Percentiles rank a stretch among this genome's conserved stretches.
Conservation (phyloP, 176 grass and related monocot species). For the Eleusine indica region DNA sequence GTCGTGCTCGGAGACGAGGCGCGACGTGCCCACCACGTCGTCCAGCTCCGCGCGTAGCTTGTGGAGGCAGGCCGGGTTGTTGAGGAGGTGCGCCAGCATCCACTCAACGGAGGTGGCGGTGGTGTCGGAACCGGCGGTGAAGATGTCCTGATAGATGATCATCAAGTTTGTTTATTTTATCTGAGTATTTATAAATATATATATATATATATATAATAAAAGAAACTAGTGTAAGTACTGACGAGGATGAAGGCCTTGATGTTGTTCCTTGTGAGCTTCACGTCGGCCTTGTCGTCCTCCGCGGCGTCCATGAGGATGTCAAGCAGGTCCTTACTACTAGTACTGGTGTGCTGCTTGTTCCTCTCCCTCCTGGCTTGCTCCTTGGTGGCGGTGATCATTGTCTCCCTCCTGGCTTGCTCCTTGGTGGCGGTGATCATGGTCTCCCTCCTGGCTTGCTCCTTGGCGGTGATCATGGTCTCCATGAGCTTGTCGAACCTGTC, state of each 20-base stretch:
- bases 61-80: conserved; percentile 37
- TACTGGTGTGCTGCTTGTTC: too few species aligned
- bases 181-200: too few species aligned
- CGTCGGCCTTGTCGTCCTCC: conserved; percentile 44
- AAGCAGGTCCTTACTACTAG: conserved; percentile 46
- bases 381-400: too few species aligned
- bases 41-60: conserved; percentile 50
- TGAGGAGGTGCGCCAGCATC: conserved; percentile 56
- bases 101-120: conserved; percentile 57
- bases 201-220: too few species aligned
- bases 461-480: conserved; percentile 46
- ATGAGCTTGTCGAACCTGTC: conserved; percentile 56
- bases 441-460: conserved; percentile 31
- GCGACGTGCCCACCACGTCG: conserved; percentile 35
- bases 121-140: conserved; percentile 57
- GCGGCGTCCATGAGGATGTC: conserved; percentile 64
- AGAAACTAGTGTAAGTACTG: neutral
- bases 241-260: conserved; percentile 74
- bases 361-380: too few species aligned
- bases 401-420: too few species aligned
- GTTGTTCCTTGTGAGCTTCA: conserved; percentile 65
- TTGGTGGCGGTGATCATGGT: too few species aligned
- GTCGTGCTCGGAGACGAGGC: conserved; percentile 52
- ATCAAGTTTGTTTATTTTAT: too few species aligned
- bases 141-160: conserved; percentile 49